Conservation (phyloP, 345 rosid species). For the Euclidium syriacum region DNA sequence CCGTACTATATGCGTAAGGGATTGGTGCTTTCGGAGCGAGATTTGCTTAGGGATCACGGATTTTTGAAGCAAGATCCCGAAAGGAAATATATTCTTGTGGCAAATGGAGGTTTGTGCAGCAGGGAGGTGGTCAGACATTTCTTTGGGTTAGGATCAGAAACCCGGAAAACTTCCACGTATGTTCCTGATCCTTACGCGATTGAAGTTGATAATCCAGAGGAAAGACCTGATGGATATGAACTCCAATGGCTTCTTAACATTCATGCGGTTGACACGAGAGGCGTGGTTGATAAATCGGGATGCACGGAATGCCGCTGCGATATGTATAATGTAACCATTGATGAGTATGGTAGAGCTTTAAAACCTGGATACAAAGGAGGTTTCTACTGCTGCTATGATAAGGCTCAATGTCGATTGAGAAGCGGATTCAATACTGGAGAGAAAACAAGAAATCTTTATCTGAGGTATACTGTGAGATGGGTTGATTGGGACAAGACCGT, state of each 20-base stretch:
- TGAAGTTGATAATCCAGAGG: constrained; percentile 60
- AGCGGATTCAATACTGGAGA: constrained; percentile 44
- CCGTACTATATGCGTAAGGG: constrained; percentile 42
- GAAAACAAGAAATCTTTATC: constrained; percentile 44
- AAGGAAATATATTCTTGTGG: constrained; percentile 17
- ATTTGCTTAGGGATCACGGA: constrained; percentile 12
- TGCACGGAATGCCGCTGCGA: constrained; percentile 77
- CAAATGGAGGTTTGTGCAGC: constrained; percentile 71
- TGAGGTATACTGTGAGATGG: constrained; percentile 70
- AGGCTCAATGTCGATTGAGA: constrained; percentile 50
- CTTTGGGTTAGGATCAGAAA: constrained; percentile 86
- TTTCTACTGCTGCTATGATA: constrained; percentile 59
- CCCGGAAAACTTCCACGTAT: constrained; percentile 52
- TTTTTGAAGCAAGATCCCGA: constrained; percentile 6
- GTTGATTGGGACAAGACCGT: constrained; percentile 56
- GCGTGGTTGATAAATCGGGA: constrained; percentile 62
- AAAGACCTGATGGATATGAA: constrained; percentile 59
- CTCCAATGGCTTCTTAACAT: constrained; percentile 73
- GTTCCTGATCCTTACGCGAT: constrained; percentile 86
- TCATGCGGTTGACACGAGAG: constrained; percentile 84
- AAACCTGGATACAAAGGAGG: constrained; percentile 69
- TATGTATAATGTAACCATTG: constrained; percentile 64
- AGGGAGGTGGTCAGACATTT: constrained; percentile 35
- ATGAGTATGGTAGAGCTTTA: constrained; percentile 41
- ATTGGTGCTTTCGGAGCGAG: constrained; percentile 1